Base-by-base conservation (phyloP, 2,329 filamentous ascomycete species). In the Aspergillus tanneri region DNA sequence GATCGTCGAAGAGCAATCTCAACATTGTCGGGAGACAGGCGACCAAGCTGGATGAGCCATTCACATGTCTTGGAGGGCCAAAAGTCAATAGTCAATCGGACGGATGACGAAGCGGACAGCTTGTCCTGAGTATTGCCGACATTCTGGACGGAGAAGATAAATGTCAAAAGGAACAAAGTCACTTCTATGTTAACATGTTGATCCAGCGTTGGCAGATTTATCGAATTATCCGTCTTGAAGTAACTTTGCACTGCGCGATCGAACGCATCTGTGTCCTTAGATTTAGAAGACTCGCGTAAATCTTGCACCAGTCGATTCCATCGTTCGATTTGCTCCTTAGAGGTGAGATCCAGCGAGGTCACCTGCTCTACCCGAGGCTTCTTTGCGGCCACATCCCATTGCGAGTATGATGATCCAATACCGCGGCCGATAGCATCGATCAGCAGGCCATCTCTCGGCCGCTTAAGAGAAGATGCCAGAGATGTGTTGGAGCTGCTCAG, bases 401-500 rank as follows among this genome's bases (percentile, higher is more conserved):
- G 55, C 2, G 60, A 51, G 34, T 59, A 57, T n/a, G 62, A 59
- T 6, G 63, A 64, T 11, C 61, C 64, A 41, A 73, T 68, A 37
- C 71, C 71, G 25, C 69, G 67, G 8, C 71, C 71, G 49, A 73
- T 71, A 8, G 71, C 68, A 52, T 73, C 69, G 24, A 73, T 69
- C 18, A 73, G 55, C 11, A 73, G 61, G 9, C 70, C 69, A 43
- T 71, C 69, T 16, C 68, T 62, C 5, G 67, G 62, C 7, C 70
- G 64, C 57, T 73, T 73, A n/a, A 68, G 58, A 19, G 62, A 66
- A 12, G 58, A 53, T 5, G 58, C 62, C 3, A 57, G 55, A 8
- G 60, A 54, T 23, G 52, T 60, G 39, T 67, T 54, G 14, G 67
- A 56, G 19, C 66, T 58, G 30, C 60, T 67, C 37, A 77, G 54